These are phyloP conservation scores for Arthrinium puccinioides DNA, from an alignment of 2,329 filamentous ascomycete genomes.

Conservation along the genomic window DNA sequence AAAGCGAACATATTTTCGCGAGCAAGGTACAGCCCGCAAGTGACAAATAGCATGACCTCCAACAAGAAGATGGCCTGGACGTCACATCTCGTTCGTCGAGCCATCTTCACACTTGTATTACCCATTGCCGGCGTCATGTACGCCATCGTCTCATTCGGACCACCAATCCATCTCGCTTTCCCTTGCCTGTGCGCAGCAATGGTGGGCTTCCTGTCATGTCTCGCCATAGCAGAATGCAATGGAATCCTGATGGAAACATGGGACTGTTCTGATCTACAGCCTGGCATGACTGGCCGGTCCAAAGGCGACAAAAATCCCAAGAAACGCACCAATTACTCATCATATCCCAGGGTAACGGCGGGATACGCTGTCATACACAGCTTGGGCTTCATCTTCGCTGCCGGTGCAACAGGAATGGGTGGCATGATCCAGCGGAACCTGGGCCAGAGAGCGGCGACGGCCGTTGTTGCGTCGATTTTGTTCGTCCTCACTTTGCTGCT, in stretches of 20 bases:
- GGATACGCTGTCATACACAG: conserved; percentile 66
- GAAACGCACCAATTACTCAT: conserved; percentile 63
- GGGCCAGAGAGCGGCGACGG: conserved; percentile 61
- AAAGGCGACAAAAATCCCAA: conserved; percentile 30
- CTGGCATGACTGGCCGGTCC: conserved; percentile 57
- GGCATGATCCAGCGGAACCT: conserved; percentile 59
- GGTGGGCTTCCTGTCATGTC: conserved; percentile 63
- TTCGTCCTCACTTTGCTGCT: conserved; percentile 58
- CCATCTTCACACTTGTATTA: conserved; percentile 59
- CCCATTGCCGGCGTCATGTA: conserved; percentile 63
- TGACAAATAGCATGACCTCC: conserved; percentile 62
- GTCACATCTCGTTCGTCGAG: conserved; percentile 62
- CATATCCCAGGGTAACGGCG: conserved; percentile 65
- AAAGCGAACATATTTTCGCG: conserved; percentile 65
- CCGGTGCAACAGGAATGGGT: conserved; percentile 59
- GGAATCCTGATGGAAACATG: conserved; percentile 76
- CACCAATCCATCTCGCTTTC: conserved; percentile 50
- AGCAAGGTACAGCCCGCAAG: conserved; percentile 48
- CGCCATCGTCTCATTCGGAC: conserved; percentile 58
- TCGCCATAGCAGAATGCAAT: conserved; percentile 70
- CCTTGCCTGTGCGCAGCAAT: conserved; percentile 60
- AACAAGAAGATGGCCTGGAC: conserved; percentile 60
- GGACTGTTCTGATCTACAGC: conserved; percentile 72
- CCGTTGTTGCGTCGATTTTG: conserved; percentile 60
- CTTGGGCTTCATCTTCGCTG: conserved; percentile 62